phyloP scores from a whole-genome alignment of 23 red algal species.

The Gracilariopsis chorda region DNA sequence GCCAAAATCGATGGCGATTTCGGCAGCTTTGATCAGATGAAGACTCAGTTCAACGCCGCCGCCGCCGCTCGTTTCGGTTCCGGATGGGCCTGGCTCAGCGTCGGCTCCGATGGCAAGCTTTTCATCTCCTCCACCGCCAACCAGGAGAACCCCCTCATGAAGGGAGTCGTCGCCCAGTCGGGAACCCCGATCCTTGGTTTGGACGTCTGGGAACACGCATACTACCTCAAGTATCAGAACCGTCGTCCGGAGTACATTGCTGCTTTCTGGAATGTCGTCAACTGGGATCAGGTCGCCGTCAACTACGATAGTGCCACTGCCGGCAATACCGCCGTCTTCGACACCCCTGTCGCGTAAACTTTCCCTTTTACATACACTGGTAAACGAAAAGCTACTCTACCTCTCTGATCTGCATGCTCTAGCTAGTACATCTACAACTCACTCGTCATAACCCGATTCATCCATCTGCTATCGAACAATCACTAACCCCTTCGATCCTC shows the following conservation, averaged over 20 bases:
- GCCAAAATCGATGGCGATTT: slow-evolving; percentile 78
- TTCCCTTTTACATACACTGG: too few species aligned
- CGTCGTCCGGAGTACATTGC: slow-evolving; percentile 83
- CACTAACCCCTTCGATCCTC: too few species aligned
- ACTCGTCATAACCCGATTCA: too few species aligned
- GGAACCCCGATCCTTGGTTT: slow-evolving; percentile 90
- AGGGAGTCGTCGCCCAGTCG: slow-evolving; percentile 67
- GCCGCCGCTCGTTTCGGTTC: slow-evolving; percentile 88
- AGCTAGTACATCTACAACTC: too few species aligned
- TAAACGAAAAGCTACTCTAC: too few species aligned
- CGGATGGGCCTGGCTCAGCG: slow-evolving; percentile 95
- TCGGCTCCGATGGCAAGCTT: slow-evolving; percentile 66
- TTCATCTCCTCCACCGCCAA: slow-evolving; percentile 89
- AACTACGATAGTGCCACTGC: slow-evolving; percentile 71
- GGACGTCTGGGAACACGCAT: slow-evolving; percentile 97
- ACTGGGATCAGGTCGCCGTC: slow-evolving; percentile 92
- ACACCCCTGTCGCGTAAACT: slow-evolving; percentile 79
- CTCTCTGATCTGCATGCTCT: too few species aligned
- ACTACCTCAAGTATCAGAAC: slow-evolving; percentile 97
- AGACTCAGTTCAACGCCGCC: slow-evolving; percentile 75
- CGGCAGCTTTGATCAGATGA: slow-evolving; percentile 83
- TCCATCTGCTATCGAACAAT: too few species aligned
- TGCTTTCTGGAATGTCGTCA: slow-evolving; percentile 99
- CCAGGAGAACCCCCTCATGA: slow-evolving; percentile 99
- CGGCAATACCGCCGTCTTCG: slow-evolving; percentile 80